Evolutionary conservation across 352 stramenopile species (phyloP), one percentile per base, ranked within the genome.

Genomic region (Pythium folliculosum): DNA sequence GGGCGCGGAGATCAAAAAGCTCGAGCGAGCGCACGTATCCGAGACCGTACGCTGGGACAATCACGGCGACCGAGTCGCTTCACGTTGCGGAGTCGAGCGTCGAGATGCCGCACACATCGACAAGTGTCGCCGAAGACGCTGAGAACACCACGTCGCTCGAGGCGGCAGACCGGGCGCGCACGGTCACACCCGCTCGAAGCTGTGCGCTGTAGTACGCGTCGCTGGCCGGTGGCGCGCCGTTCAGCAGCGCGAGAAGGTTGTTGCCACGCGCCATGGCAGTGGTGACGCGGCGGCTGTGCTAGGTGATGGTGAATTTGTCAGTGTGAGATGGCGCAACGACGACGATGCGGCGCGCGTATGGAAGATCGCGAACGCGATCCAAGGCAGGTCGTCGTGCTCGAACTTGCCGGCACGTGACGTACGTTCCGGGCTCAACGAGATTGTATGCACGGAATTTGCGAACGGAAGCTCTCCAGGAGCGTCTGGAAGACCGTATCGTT

Each of bases 21-120:
- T 57, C 27, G 19, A 1, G 0, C 1, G 30, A 1, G 19, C 55
- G 55, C 3, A 62, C 55, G 38, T 40, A 62, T 1, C 38, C 38
- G 38, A 62, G 43, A 1, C 40, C 55, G 22, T 62, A 62, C 16
- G 55, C 55, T 40, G 43, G 38, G 17, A 52, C 43, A 5, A 62
- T 32, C 5, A 62, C 55, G 9, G n/a, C 23, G 13, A 62, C 40
- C 55, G 38, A 62, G 14, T 62, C 40, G 38, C 14, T 21, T 38
- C 55, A 62, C 16, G 55, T 52, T 13, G n/a, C 14, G 16, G 43
- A 5, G 40, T 62, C 55, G 6, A 52, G 22, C 14, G 55, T 52
- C 1, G 21, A 16, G 38, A 53, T 52, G 21, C 55, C 40, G 22
- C 55, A 52, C 5, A 62, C 38, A 43, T 62, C 55, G 1, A 62